Evolutionary conservation across 805 yeast species (phyloP).

Genomic region (Starmerella sirachaensis): DNA sequence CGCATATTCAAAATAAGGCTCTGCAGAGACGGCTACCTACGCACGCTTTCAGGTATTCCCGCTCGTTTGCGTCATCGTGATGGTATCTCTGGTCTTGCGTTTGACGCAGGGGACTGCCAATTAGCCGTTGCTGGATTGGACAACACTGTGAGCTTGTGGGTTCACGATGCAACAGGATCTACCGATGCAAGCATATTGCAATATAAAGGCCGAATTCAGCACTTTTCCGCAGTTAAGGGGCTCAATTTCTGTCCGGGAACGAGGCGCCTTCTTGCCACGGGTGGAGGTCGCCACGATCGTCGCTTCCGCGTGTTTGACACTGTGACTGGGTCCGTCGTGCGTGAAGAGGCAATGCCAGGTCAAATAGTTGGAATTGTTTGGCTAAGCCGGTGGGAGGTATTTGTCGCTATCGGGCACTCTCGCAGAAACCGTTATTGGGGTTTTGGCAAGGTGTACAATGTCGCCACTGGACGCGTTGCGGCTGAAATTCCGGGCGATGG

Average conservation of each 20-base stretch:
- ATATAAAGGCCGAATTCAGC: background rate
- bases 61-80: background rate
- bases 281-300: slow-evolving; percentile 17
- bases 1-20: slow-evolving; percentile 3
- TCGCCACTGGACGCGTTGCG: slow-evolving; percentile 3
- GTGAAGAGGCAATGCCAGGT: slow-evolving; percentile 11
- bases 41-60: background rate
- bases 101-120: slow-evolving; percentile 1
- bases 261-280: slow-evolving; percentile 7
- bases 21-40: too few relatives aligned
- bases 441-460: slow-evolving; percentile 7
- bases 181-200: background rate
- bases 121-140: slow-evolving; percentile 7
- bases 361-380: slow-evolving; percentile 16
- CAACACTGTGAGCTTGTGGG: slow-evolving; percentile 7
- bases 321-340: background rate
- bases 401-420: slow-evolving; percentile 18
- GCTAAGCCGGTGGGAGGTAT: slow-evolving; percentile 13
- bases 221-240: slow-evolving; percentile 9
- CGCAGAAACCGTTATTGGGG: slow-evolving; percentile 9
- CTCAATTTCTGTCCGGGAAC: slow-evolving; percentile 11
- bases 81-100: slow-evolving; percentile 5
- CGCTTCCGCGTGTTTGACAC: slow-evolving; percentile 7
- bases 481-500: slow-evolving; percentile 14
- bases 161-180: background rate